Conservation (phyloP, 2,329 filamentous ascomycete species). For the Sporothrix dimorphospora region DNA sequence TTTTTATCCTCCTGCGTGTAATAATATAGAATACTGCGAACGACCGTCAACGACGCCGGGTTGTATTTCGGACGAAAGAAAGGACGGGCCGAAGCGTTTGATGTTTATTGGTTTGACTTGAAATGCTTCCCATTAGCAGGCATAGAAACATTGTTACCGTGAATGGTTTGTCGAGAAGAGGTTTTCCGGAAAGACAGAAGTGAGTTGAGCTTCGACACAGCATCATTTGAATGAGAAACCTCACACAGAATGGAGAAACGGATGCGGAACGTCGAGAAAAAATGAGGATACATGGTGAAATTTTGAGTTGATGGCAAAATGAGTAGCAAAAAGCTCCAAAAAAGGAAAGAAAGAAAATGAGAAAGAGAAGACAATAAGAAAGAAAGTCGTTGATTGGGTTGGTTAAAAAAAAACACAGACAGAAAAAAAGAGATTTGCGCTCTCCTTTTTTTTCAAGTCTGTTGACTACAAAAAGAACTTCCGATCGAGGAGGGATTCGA, state of each 20-base stretch:
- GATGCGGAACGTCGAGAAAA: neutral
- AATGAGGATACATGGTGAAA: neutral
- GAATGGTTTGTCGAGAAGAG: neutral
- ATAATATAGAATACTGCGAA: neutral
- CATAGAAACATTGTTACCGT: neutral
- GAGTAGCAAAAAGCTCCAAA: neutral
- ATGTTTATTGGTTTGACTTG: neutral
- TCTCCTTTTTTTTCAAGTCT: neutral
- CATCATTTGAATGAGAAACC: neutral
- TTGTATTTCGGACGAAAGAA: neutral
- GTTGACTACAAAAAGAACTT: slow-evolving; percentile 18
- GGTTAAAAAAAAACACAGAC: neutral
- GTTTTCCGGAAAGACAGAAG: too few relatives aligned
- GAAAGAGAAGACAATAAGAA: neutral
- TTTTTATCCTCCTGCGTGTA: neutral
- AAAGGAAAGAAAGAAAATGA: neutral
- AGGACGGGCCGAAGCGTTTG: neutral
- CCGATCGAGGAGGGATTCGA: slow-evolving; percentile 37
- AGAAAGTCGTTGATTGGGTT: neutral
- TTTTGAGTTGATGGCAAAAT: neutral
- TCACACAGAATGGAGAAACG: neutral
- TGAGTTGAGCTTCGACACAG: neutral
- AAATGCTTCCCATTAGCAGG: neutral
- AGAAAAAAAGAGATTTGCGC: neutral
- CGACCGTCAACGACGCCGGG: neutral